These are phyloP conservation scores for Epithemia pelagica DNA, from an alignment of 108 stramenopile genomes.

Conservation along the genomic window DNA sequence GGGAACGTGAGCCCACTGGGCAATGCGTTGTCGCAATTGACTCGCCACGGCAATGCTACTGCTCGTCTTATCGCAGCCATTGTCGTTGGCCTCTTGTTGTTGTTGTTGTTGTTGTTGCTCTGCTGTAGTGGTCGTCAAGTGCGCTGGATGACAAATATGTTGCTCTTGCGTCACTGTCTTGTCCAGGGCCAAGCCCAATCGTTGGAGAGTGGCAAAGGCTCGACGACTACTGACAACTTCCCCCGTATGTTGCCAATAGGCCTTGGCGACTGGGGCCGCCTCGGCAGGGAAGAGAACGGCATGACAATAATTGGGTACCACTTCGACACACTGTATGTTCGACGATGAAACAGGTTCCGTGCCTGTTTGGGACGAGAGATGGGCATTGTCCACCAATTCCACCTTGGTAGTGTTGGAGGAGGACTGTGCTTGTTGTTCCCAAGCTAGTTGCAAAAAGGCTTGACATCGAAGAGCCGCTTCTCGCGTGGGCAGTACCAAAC, in stretches of 20 bases:
- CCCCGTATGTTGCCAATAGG: conserved; percentile 73
- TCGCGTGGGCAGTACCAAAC: conserved; percentile 41
- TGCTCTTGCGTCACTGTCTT: conserved; percentile 25
- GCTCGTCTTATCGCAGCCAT: neutral
- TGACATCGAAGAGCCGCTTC: conserved; percentile 44
- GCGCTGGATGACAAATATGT: conserved; percentile 1
- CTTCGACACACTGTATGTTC: conserved; percentile 26
- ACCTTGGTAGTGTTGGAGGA: neutral
- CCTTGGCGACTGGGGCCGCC: conserved; percentile 53
- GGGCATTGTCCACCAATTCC: neutral
- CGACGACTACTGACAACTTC: conserved; percentile 51
- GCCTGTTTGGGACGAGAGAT: neutral
- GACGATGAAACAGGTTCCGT: conserved; percentile 2
- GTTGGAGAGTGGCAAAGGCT: conserved; percentile 26
- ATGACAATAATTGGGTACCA: conserved; percentile 27
- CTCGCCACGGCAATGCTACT: neutral
- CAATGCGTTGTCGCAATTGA: conserved; percentile 25
- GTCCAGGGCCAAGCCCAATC: conserved; percentile 19
- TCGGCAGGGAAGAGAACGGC: conserved; percentile 54
- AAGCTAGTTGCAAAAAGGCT: conserved; percentile 44
- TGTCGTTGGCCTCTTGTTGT: neutral
- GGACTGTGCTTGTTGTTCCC: conserved; percentile 8
- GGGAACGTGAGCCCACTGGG: conserved; percentile 35
- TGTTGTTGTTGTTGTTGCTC: neutral
- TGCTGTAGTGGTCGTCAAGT: neutral